A percentile compares a stretch with the other conserved stretches of the same genome.
Evolutionary conservation across 371 early-diverging fungal genomes (phyloP).

Genomic region (Syncephalastrum sp.): DNA sequence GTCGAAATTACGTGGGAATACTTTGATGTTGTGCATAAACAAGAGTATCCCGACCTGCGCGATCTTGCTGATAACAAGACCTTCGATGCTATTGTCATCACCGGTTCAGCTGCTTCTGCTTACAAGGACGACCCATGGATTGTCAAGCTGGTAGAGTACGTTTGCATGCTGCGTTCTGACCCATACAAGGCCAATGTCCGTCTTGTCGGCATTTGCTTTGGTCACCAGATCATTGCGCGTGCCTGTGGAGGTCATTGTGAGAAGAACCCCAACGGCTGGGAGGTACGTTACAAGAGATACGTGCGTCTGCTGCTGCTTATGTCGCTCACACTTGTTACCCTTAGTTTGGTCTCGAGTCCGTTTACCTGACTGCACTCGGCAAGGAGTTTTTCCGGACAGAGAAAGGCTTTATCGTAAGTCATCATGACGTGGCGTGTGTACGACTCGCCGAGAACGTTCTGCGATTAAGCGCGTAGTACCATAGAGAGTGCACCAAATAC

Average conservation of each 20-base stretch:
- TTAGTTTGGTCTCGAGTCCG: constrained; percentile 45
- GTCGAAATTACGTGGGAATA: constrained; percentile 31
- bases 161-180: constrained; percentile 22
- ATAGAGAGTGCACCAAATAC: constrained; percentile 63
- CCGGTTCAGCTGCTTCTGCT: constrained; percentile 36
- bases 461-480: neutral
- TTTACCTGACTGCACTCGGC: constrained; percentile 40
- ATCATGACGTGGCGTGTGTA: too few relatives aligned
- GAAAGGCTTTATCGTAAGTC: constrained; percentile 22
- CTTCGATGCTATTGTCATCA: constrained; percentile 33
- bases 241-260: constrained; percentile 59
- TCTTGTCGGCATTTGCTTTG: constrained; percentile 72
- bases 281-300: constrained; percentile 36
- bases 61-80: constrained; percentile 26
- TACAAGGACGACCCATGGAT: constrained; percentile 64
- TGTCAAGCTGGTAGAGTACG: constrained; percentile 48
- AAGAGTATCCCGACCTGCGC: constrained; percentile 36
- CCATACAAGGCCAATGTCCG: constrained; percentile 15
- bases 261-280: constrained; percentile 69
- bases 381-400: constrained; percentile 34
- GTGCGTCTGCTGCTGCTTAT: neutral
- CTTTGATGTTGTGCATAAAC: constrained; percentile 43
- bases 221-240: constrained; percentile 74
- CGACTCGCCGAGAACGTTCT: too few relatives aligned
- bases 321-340: neutral